Percentiles rank a stretch among this genome's conserved stretches.
These are phyloP conservation scores for Lactarius tabidus DNA, from an alignment of 768 basidiomycete species.

Conservation along the genomic window DNA sequence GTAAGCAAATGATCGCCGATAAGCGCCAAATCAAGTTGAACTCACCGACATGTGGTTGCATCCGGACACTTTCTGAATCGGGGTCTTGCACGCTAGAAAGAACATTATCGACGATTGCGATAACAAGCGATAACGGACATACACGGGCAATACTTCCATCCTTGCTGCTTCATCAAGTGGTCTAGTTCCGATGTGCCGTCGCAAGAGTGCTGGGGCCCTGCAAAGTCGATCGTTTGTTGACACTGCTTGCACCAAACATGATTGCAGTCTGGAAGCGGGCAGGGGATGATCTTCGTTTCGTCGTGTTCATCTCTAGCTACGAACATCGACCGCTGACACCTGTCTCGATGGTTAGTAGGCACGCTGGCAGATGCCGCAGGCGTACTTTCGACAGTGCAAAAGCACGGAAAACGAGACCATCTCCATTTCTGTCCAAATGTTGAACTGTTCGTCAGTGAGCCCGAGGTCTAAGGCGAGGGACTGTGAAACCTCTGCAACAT, in stretches of 20 bases:
- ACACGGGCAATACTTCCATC: constrained; percentile 38
- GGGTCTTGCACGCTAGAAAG: constrained; percentile 42
- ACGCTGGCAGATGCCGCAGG: neutral
- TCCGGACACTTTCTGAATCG: constrained; percentile 48
- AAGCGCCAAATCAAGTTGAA: constrained; percentile 1
- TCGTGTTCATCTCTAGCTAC: constrained; percentile 33
- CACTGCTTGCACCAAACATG: constrained; percentile 35
- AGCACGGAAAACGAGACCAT: constrained; percentile 41
- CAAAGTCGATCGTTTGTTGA: constrained; percentile 27
- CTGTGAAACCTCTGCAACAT: constrained; percentile 37
- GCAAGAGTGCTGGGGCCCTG: constrained; percentile 30
- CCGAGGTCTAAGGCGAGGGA: constrained; percentile 44
- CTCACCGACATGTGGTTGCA: constrained; percentile 60
- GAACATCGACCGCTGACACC: constrained; percentile 27
- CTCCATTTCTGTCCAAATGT: constrained; percentile 45
- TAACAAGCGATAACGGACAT: neutral
- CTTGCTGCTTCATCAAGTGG: constrained; percentile 30
- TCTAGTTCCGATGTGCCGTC: constrained; percentile 35
- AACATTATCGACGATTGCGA: too few relatives aligned
- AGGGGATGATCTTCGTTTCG: constrained; percentile 26
- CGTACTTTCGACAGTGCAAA: constrained; percentile 50
- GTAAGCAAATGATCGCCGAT: neutral
- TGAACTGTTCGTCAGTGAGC: constrained; percentile 40
- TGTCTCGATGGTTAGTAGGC: constrained; percentile 4
- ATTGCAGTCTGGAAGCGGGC: constrained; percentile 32